A percentile compares a stretch with the other conserved stretches of the same genome.
Conservation (phyloP, 768 basidiomycete species). For the Phanerodontia chrysosporium region DNA sequence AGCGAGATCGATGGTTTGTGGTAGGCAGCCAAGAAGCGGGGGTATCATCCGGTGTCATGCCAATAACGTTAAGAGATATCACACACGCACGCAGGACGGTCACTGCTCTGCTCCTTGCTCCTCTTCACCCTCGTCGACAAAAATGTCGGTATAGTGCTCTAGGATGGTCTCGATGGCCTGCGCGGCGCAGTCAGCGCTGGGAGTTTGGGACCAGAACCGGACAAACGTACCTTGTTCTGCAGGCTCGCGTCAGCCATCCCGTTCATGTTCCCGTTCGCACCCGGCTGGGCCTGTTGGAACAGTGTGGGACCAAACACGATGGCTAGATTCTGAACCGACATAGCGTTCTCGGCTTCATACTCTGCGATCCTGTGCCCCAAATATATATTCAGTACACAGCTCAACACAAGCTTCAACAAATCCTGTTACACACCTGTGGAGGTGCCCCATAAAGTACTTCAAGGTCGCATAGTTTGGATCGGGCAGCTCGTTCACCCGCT, state of each 20-base stretch:
- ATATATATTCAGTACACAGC: not conserved
- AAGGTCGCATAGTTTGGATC: conserved; percentile 98
- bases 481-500: conserved; percentile 95
- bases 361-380: conserved; percentile 56
- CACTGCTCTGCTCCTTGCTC: not conserved
- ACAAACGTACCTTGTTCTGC: conserved; percentile 60
- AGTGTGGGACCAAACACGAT: conserved; percentile 99
- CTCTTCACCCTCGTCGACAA: conserved; percentile 79
- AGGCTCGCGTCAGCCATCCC: conserved; percentile 66
- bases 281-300: conserved; percentile 63
- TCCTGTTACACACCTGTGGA: conserved; percentile 63
- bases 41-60: conserved; percentile 7
- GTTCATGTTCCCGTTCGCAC: conserved; percentile 35
- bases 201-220: not conserved
- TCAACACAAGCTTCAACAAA: not conserved
- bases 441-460: conserved; percentile 92
- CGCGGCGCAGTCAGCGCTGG: not conserved
- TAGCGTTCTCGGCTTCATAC: conserved; percentile 76
- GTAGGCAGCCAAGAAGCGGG: conserved; percentile 1
- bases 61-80: not conserved
- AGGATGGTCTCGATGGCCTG: conserved; percentile 95
- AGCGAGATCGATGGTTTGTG: not conserved
- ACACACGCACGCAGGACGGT: not conserved
- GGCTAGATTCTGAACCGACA: conserved; percentile 89
- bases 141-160: conserved; percentile 92